Evolutionary conservation across 1,284 basidiomycete species (phyloP), one percentile per base, ranked within the genome.

Genomic region (Trichosporon asahii): DNA sequence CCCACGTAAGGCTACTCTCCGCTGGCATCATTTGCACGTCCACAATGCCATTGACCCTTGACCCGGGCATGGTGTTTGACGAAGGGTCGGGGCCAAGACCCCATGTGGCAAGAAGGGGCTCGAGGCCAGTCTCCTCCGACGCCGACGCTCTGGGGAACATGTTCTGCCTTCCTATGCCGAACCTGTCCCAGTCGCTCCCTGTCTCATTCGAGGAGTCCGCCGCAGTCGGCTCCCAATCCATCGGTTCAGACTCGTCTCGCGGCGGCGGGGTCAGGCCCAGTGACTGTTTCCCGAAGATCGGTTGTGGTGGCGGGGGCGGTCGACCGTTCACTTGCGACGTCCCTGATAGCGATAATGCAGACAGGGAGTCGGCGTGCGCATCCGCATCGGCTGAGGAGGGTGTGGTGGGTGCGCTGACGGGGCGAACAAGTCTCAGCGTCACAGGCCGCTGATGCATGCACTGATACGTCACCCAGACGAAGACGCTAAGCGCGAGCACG

Each of bases 171-270:
- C 77, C 76, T 5, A 73, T 71, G 0, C 73, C 81, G 66, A 82
- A 82, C 4, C 37, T 66, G 66, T 81, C 78, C 81, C 81, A 82
- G 60, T 79, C 76, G 14, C 18, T 53, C n/a, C 40, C 31, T n/a
- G 72, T 70, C 12, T 60, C 67, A 14, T n/a, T 53, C 12, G 57
- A 35, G 25, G 73, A 72, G 14, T 46, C 68, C 1, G 68, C 60
- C 15, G 71, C 68, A 0, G 75, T 73, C 7, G 80, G 78, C 68
- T 82, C 81, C 81, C 81, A 82, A 53, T 82, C 81, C 81, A 82
- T 82, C 5, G 75, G 68, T 23, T 78, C 77, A 15, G 64, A 55
- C n/a, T 65, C 44, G 9, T 64, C 61, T 27, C 64, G 68, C 12
- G 68, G 68, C 4, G 44, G 8, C 8, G 55, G 29, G 6, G 55